Conservation (phyloP, 768 basidiomycete species). For the Xerocomellus chrysenteron region DNA sequence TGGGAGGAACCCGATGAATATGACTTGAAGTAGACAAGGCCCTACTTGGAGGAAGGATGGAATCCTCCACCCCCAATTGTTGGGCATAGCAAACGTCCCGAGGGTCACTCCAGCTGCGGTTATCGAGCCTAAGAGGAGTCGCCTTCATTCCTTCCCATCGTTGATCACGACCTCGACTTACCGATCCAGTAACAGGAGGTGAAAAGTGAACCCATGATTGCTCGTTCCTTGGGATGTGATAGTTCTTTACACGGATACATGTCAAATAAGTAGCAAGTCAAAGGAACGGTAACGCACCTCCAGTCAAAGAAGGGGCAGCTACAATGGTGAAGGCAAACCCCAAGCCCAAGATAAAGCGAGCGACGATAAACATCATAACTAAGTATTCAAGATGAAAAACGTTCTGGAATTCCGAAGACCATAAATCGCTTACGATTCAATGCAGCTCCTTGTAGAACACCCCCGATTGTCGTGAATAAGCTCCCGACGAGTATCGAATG, state of each 20-base stretch:
- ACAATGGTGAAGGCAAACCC: background rate
- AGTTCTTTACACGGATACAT: background rate
- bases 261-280: background rate
- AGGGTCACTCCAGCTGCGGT: conserved; percentile 54
- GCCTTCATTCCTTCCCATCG: background rate
- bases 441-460: conserved; percentile 10
- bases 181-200: background rate
- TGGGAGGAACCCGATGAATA: conserved; percentile 57
- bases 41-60: conserved; percentile 55
- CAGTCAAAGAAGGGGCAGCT: conserved; percentile 3
- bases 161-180: background rate
- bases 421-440: conserved; percentile 5
- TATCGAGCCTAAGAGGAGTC: conserved; percentile 9
- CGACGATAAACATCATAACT: conserved; percentile 9
- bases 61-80: conserved; percentile 66
- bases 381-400: background rate
- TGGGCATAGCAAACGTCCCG: conserved; percentile 59
- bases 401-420: no score
- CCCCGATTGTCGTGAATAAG: conserved; percentile 3
- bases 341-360: conserved; percentile 2
- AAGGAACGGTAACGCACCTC: background rate
- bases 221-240: conserved; percentile 14
- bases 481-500: conserved; percentile 9
- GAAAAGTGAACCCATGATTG: background rate
- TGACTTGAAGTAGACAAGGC: conserved; percentile 53